Conservation (phyloP, 2,329 filamentous ascomycete genomes). For the Elsinoe fawcettii region DNA sequence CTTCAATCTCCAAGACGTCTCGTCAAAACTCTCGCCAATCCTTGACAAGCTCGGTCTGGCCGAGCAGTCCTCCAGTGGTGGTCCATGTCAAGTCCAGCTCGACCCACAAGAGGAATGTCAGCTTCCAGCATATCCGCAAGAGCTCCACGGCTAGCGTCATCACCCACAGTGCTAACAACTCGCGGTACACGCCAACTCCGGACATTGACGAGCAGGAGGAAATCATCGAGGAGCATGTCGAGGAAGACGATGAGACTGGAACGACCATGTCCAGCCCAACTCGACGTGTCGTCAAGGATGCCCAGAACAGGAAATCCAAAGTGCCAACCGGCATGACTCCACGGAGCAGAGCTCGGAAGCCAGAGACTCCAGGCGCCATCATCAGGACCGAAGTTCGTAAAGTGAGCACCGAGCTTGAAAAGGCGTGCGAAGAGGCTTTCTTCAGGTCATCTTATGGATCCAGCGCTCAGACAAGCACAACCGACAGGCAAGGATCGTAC, state of each 20-base stretch:
- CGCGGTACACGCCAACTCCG: conserved; percentile 17
- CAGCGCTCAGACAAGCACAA: conserved; percentile 35
- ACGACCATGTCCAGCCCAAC: conserved; percentile 25
- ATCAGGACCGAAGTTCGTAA: conserved; percentile 74
- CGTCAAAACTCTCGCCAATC: conserved; percentile 31
- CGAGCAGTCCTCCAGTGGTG: conserved; percentile 41
- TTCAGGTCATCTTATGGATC: conserved; percentile 57
- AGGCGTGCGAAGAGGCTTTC: conserved; percentile 89
- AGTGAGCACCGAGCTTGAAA: conserved; percentile 76
- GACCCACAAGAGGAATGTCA: conserved; percentile 52
- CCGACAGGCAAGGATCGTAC: conserved; percentile 33
- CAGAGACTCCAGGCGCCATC: conserved; percentile 40
- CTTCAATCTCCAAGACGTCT: conserved; percentile 12
- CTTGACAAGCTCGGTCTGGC: conserved; percentile 39
- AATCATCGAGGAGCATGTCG: conserved; percentile 17
- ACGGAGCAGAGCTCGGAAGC: conserved; percentile 31
- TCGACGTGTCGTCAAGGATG: conserved; percentile 24
- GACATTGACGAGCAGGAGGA: conserved; percentile 18
- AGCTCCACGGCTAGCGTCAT: conserved; percentile 36
- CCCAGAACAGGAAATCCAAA: conserved; percentile 32
- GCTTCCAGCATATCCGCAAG: conserved; percentile 50
- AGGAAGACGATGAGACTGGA: conserved; percentile 19
- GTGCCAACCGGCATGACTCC: conserved; percentile 23
- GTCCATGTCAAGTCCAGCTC: conserved; percentile 16
- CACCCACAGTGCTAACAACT: conserved; percentile 25